Conservation (phyloP, 352 stramenopile species). For the Pseudoperonospora humuli region DNA sequence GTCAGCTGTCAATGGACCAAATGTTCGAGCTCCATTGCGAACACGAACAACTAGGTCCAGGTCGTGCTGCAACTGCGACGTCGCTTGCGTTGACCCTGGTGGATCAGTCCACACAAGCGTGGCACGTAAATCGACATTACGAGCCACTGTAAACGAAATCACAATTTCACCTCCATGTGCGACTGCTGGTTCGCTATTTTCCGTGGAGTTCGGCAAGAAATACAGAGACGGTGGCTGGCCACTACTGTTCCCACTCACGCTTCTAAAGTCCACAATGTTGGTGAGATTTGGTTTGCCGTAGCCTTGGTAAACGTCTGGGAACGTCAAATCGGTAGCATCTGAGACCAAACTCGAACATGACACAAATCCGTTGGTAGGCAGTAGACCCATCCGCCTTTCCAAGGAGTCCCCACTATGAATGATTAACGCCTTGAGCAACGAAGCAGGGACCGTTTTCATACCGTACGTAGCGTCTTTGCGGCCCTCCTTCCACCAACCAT, state of each 20-base stretch:
- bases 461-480: slow-evolving; percentile 40
- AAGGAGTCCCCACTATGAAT: slow-evolving; percentile 68
- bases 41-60: slow-evolving; percentile 65
- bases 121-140: slow-evolving; percentile 52
- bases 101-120: slow-evolving; percentile 79
- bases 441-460: slow-evolving; percentile 57
- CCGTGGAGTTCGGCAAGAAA: slow-evolving; percentile 69
- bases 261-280: slow-evolving; percentile 59
- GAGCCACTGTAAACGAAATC: slow-evolving; percentile 65
- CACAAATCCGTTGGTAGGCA: slow-evolving; percentile 32
- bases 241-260: slow-evolving; percentile 6
- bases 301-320: slow-evolving; percentile 71
- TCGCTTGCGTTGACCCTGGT: slow-evolving; percentile 49
- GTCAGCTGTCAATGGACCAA: slow-evolving; percentile 51
- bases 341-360: slow-evolving; percentile 40
- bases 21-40: slow-evolving; percentile 42
- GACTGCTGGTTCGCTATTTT: slow-evolving; percentile 49
- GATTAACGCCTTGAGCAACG: slow-evolving; percentile 72
- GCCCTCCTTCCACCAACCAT: slow-evolving; percentile 72
- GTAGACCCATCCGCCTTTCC: slow-evolving; percentile 31
- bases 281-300: slow-evolving; percentile 79
- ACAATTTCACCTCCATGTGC: slow-evolving; percentile 45
- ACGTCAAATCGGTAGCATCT: slow-evolving; percentile 23
- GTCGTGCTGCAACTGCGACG: slow-evolving; percentile 68
- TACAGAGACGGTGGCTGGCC: slow-evolving; percentile 31